Conservation (phyloP, 805 yeast species). For the Wickerhamia fluorescens region DNA sequence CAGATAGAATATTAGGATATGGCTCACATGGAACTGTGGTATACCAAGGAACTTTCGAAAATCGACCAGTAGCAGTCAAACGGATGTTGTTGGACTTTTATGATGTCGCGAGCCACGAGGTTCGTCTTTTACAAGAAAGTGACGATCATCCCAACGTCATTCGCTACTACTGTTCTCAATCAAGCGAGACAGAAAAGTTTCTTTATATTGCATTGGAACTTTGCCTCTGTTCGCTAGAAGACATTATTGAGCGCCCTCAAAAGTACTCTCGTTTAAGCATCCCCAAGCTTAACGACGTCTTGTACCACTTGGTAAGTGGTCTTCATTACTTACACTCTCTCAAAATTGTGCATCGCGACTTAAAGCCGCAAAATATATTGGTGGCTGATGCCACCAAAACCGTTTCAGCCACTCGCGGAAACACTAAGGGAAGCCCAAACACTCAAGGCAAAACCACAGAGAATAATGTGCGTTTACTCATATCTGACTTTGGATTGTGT, state of each 20-base stretch:
- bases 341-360: conserved; percentile 89
- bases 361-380: conserved; percentile 89
- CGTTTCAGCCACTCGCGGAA: conserved; percentile 1
- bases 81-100: conserved; percentile 89
- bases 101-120: conserved; percentile 91
- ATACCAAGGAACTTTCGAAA: conserved; percentile 81
- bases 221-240: conserved; percentile 85
- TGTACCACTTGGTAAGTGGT: conserved; percentile 78
- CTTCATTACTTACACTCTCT: conserved; percentile 79
- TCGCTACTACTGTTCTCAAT: conserved; percentile 88
- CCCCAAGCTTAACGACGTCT: conserved; percentile 41
- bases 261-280: conserved; percentile 30
- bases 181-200: conserved; percentile 64
- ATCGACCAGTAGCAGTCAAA: conserved; percentile 92
- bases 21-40: conserved; percentile 98
- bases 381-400: conserved; percentile 63
- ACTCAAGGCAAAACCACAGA: background rate
- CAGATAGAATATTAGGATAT: conserved; percentile 78
- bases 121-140: conserved; percentile 79
- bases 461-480: conserved; percentile 52
- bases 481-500: conserved; percentile 95
- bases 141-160: conserved; percentile 96
- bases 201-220: conserved; percentile 89
- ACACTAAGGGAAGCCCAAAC: conserved; percentile 1
- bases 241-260: conserved; percentile 56